Evolutionary conservation across 345 rosid species (phyloP), one percentile per base, ranked within the genome.

Genomic region (Laguncularia racemosa): DNA sequence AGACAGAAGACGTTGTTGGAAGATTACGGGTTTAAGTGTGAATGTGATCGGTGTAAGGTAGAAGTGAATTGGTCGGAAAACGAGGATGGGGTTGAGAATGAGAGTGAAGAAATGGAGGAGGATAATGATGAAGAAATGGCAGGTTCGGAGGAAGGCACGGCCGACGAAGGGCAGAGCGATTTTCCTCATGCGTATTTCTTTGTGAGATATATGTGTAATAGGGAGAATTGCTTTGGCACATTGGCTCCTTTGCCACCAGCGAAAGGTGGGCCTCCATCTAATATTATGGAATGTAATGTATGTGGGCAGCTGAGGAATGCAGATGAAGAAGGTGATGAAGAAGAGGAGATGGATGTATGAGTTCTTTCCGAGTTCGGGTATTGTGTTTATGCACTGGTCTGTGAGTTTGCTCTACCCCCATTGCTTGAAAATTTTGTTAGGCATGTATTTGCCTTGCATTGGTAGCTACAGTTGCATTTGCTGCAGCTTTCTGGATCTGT

Each of bases 161-260:
- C 33, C 16, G 69, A 16, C 15, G 78, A 23, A 40, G 70, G 54
- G 12, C 73, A 67, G 11, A 14, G 62, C 0, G 78, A 76, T 68
- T 92, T 89, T 23, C 98, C 96, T 26, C 98, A 86, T 3, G 89
- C 96, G 0, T 88, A 86, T 67, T 92, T 92, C 75, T 92, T 92
- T 52, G 11, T 71, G 65, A 86, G 81, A 52, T 92, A 81, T 68
- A 74, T 89, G 92, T 92, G 98, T 56, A 66, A 62, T 53, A 61
- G 70, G 46, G 69, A 78, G 56, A 82, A 78, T 60, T 92, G 98
- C 33, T 59, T 86, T 53, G 98, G 98, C 14, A 89, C 96, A 14
- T 55, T 86, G 2, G 89, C 98, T 52, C 96, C 96, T 16, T 50
- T 86, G 69, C 82, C 90, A 0, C 84, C 85, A 0, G 68, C 79